These are phyloP conservation scores for Tolypocladium tundrense DNA, from an alignment of 2,329 filamentous ascomycete species.

Conservation along the genomic window DNA sequence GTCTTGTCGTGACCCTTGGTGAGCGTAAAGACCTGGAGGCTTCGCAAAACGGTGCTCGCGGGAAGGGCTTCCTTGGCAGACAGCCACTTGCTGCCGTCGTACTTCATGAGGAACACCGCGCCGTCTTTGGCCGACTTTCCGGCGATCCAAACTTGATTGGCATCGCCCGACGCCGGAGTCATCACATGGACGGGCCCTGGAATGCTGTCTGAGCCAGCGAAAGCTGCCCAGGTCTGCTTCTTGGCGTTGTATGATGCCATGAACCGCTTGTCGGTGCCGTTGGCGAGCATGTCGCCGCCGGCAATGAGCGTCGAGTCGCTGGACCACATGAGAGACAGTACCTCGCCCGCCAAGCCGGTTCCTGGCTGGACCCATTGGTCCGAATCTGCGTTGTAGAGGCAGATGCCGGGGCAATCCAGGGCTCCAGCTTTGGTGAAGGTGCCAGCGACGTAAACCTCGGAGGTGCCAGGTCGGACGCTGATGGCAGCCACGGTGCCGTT, in stretches of 20 bases:
- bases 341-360: constrained; percentile 57
- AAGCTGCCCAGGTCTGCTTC: constrained; percentile 53
- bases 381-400: constrained; percentile 60
- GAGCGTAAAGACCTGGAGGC: constrained; percentile 71
- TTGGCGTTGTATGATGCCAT: constrained; percentile 66
- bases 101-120: constrained; percentile 72
- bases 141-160: constrained; percentile 70
- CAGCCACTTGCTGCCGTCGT: constrained; percentile 62
- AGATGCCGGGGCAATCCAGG: constrained; percentile 72
- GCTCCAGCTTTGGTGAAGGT: constrained; percentile 75
- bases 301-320: constrained; percentile 62
- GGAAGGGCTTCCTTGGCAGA: constrained; percentile 54
- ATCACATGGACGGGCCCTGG: constrained; percentile 74
- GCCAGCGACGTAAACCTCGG: constrained; percentile 77
- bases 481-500: constrained; percentile 69
- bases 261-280: constrained; percentile 48
- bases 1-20: constrained; percentile 56
- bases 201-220: constrained; percentile 52
- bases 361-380: constrained; percentile 76
- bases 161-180: constrained; percentile 60
- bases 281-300: constrained; percentile 64
- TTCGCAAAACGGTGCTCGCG: constrained; percentile 57
- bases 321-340: constrained; percentile 67
- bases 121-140: constrained; percentile 56
- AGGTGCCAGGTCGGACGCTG: constrained; percentile 55